Percentiles rank a stretch among this genome's conserved stretches.
These are phyloP conservation scores for Podaxis mareebaensis DNA, from an alignment of 768 basidiomycete genomes.

Conservation along the genomic window DNA sequence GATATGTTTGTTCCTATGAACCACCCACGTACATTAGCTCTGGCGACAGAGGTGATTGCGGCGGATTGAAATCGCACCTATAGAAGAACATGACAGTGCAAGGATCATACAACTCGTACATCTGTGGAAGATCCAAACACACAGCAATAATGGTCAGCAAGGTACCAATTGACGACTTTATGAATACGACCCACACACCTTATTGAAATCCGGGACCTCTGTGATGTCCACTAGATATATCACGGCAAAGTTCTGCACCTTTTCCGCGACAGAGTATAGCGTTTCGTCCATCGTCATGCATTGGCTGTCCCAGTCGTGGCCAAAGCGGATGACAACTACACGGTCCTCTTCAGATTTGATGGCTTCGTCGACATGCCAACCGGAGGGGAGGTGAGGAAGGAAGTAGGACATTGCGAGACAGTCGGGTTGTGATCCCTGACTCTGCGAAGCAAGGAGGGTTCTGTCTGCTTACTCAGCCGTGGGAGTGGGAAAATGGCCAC, in stretches of 20 bases:
- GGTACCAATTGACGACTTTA: no score
- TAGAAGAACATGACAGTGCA: conserved; percentile 99
- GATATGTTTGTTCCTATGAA: conserved; percentile 90
- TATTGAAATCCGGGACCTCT: conserved; percentile 97
- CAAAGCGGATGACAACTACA: conserved; percentile 92
- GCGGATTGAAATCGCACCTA: conserved; percentile 54
- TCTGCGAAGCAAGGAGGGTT: no score
- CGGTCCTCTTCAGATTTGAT: conserved; percentile 98
- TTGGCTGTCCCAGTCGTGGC: conserved; percentile 89
- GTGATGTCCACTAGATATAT: conserved; percentile 96
- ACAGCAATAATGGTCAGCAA: no score
- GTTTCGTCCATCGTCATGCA: conserved; percentile 99
- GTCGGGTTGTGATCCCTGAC: no score
- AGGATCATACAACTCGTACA: conserved; percentile 98
- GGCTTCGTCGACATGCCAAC: conserved; percentile 99
- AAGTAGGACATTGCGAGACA: conserved; percentile 75
- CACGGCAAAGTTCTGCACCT: conserved; percentile 98
- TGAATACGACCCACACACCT: conserved; percentile 49
- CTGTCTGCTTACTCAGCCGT: no score
- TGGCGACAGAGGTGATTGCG: conserved; percentile 6
- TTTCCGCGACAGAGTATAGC: conserved; percentile 87
- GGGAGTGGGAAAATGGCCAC: no score
- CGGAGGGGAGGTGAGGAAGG: conserved; percentile 83
- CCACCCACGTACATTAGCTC: neutral
- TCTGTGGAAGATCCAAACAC: conserved; percentile 45